Evolutionary conservation across 768 basidiomycete species (phyloP).

Genomic region (Gloeopeniophorella convolvens): DNA sequence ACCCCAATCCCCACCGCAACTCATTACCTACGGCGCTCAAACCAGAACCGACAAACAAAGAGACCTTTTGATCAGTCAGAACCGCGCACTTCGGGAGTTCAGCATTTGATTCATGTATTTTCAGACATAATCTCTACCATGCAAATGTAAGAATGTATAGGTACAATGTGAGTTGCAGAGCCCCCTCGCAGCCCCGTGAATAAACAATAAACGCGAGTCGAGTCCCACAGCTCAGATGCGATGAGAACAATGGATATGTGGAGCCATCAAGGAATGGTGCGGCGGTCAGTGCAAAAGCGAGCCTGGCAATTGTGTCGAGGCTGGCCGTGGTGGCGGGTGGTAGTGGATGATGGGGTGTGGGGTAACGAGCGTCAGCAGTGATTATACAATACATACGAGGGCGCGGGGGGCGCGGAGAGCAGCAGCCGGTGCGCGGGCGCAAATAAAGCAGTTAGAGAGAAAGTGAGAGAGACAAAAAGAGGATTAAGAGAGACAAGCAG

Average conservation of each 20-base stretch:
- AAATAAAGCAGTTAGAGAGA: background rate
- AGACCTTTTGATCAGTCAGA: too few species aligned
- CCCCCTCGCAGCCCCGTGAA: slow-evolving; percentile 10
- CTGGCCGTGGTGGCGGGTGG: too few species aligned
- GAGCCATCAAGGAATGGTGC: background rate
- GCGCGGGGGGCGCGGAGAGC: background rate
- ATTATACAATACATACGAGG: slow-evolving; percentile 17
- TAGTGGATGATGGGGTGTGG: too few species aligned
- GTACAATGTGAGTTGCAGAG: slow-evolving; percentile 10
- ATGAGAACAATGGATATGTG: background rate
- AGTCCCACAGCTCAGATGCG: slow-evolving; percentile 10
- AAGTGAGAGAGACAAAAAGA: background rate
- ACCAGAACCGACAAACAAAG: too few species aligned
- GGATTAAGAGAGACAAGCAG: background rate
- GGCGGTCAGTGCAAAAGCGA: too few species aligned
- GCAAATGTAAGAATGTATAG: slow-evolving; percentile 9
- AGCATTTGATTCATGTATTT: too few species aligned
- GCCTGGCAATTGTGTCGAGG: too few species aligned
- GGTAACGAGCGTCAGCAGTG: slow-evolving; percentile 10
- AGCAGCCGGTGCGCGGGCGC: background rate
- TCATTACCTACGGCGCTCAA: too few species aligned
- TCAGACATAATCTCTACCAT: slow-evolving; percentile 16
- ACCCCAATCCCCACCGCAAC: too few species aligned
- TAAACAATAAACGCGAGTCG: slow-evolving; percentile 10
- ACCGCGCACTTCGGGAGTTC: too few species aligned